phyloP scores from a whole-genome alignment of 148 eudicot genomes.

The Dianthus caryophyllus region DNA sequence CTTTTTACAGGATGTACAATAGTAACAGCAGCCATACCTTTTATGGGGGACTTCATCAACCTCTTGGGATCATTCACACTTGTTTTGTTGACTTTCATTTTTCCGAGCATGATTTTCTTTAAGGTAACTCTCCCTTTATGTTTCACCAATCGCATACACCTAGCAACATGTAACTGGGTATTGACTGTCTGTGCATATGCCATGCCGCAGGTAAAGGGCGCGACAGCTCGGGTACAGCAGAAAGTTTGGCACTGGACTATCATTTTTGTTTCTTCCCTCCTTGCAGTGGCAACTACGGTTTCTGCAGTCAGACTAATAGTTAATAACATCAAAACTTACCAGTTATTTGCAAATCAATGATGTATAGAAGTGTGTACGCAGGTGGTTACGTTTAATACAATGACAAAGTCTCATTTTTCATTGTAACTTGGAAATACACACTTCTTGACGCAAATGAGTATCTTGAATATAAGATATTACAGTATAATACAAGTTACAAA shows the following conservation, averaged over 20 bases:
- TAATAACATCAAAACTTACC: slow-evolving; percentile 30
- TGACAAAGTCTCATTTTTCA: background rate
- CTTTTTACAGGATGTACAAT: slow-evolving; percentile 43
- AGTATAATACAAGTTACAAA: too few relatives aligned
- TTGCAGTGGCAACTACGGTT: slow-evolving; percentile 43
- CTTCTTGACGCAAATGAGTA: too few relatives aligned
- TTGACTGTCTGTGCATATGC: slow-evolving; percentile 8
- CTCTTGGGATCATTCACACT: slow-evolving; percentile 52
- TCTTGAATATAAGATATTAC: too few relatives aligned
- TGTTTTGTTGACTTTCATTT: slow-evolving; percentile 41
- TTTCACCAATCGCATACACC: background rate
- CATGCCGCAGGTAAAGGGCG: slow-evolving; percentile 43
- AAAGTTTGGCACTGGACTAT: slow-evolving; percentile 54
- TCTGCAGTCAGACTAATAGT: slow-evolving; percentile 44
- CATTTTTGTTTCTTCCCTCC: slow-evolving; percentile 35
- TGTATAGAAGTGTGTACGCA: background rate
- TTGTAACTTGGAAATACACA: too few relatives aligned
- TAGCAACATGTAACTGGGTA: background rate
- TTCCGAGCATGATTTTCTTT: slow-evolving; percentile 62
- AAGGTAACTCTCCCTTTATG: slow-evolving; percentile 37
- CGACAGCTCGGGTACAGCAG: slow-evolving; percentile 28
- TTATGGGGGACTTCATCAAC: slow-evolving; percentile 60
- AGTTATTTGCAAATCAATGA: slow-evolving; percentile 47
- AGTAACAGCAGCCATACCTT: slow-evolving; percentile 58
- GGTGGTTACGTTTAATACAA: background rate